These are phyloP conservation scores for Lantana camara DNA, from an alignment of 257 asterid species.

Conservation along the genomic window DNA sequence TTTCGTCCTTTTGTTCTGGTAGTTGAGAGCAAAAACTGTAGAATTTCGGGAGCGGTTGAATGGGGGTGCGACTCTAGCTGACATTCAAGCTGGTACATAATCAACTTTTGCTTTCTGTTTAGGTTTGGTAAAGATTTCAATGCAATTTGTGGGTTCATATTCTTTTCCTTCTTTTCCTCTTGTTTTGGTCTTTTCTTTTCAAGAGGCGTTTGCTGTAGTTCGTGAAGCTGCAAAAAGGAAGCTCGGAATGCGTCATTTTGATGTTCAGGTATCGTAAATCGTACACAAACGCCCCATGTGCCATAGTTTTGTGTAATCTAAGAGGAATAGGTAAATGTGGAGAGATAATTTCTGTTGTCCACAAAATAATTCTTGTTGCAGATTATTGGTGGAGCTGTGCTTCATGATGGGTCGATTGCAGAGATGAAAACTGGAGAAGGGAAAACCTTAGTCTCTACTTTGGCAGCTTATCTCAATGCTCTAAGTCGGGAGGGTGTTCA, in stretches of 20 bases:
- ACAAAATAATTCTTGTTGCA: conserved; percentile 37
- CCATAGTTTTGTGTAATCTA: conserved; percentile 9
- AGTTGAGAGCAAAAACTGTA: conserved; percentile 74
- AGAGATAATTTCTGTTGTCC: no score
- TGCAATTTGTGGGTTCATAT: not conserved
- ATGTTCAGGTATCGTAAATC: conserved; percentile 97
- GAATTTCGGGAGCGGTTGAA: conserved; percentile 76
- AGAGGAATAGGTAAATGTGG: not conserved
- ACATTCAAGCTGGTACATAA: conserved; percentile 87
- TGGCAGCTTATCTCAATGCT: conserved; percentile 98
- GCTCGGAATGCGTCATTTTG: conserved; percentile 98
- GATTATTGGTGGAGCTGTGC: conserved; percentile 98
- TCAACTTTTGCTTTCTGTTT: conserved; percentile 11
- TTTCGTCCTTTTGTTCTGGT: conserved; percentile 20
- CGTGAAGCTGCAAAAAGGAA: conserved; percentile 98
- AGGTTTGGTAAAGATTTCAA: not conserved
- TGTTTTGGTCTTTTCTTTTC: not conserved
- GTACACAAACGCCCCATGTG: not conserved
- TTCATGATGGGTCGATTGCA: conserved; percentile 98
- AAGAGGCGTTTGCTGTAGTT: conserved; percentile 97
- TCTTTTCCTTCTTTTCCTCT: no score
- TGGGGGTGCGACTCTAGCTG: conserved; percentile 73
- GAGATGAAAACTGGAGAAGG: conserved; percentile 99
- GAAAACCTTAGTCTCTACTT: conserved; percentile 94
- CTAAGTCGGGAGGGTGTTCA: conserved; percentile 94